Evolutionary conservation across 345 rosid species (phyloP).

Genomic region (Hibiscus mutabilis): DNA sequence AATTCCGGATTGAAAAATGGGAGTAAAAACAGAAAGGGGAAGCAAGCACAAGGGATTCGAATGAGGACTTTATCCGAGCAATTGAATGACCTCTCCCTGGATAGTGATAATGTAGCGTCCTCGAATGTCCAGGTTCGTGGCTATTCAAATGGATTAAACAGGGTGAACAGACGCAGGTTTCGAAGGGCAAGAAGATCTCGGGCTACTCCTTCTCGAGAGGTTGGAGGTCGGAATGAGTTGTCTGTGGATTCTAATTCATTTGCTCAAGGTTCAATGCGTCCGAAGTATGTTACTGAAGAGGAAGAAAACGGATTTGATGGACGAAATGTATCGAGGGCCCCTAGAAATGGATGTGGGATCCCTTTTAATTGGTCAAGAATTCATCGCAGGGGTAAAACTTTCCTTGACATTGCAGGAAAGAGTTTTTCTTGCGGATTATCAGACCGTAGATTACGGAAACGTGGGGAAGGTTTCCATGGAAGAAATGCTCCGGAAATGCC

Average conservation of each 20-base stretch:
- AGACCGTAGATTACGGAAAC: constrained; percentile 55
- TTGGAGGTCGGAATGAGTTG: constrained; percentile 55
- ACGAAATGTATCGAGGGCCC: constrained; percentile 47
- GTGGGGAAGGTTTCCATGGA: constrained; percentile 36
- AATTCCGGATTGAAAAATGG: constrained; percentile 44
- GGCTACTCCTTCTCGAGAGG: constrained; percentile 34
- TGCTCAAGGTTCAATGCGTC: constrained; percentile 35
- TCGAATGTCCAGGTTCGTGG: constrained; percentile 40
- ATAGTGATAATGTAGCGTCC: constrained; percentile 64
- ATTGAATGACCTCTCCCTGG: constrained; percentile 46
- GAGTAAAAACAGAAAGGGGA: constrained; percentile 41
- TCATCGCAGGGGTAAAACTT: constrained; percentile 74
- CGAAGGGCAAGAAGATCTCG: constrained; percentile 51
- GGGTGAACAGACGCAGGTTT: constrained; percentile 56
- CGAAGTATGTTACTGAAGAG: constrained; percentile 33
- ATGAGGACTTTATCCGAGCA: constrained; percentile 68
- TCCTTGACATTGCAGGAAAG: constrained; percentile 88
- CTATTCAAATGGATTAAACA: constrained; percentile 32
- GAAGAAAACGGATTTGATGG: constrained; percentile 41
- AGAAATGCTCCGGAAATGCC: constrained; percentile 53
- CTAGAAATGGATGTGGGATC: constrained; percentile 82
- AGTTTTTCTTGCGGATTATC: constrained; percentile 89
- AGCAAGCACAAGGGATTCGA: constrained; percentile 33
- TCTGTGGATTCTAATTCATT: constrained; percentile 75
- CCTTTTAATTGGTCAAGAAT: constrained; percentile 98